Conservation (phyloP, 116 monocot species). For the Trichopus zeylanicus region DNA sequence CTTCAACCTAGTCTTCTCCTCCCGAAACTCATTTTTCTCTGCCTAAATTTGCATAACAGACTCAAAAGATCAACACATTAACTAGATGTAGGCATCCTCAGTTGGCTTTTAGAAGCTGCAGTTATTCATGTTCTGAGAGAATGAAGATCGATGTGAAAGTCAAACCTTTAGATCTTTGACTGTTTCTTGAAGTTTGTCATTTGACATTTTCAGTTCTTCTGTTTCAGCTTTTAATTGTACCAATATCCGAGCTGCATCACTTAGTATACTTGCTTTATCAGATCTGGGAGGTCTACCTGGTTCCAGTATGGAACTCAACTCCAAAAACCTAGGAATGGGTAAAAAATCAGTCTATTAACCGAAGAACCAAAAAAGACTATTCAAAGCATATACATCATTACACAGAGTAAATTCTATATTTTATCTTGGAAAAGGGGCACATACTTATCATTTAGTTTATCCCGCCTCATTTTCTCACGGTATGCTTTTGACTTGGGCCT, state of each 20-base stretch:
- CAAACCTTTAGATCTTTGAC: constrained; percentile 67
- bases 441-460: constrained; percentile 12
- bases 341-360: background rate
- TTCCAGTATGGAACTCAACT: constrained; percentile 46
- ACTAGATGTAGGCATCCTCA: too few relatives aligned
- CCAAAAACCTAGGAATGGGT: constrained; percentile 30
- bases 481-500: constrained; percentile 11
- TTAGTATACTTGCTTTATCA: constrained; percentile 51
- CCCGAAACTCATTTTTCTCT: constrained; percentile 58
- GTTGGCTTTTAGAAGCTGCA: too few relatives aligned
- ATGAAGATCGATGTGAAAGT: background rate
- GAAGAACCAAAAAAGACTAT: background rate
- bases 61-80: background rate
- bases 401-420: background rate
- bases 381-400: background rate
- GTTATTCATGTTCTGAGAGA: too few relatives aligned
- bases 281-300: constrained; percentile 45
- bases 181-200: constrained; percentile 53
- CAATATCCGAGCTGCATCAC: constrained; percentile 49
- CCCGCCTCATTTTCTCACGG: constrained; percentile 7
- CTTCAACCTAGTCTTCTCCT: constrained; percentile 53
- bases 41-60: constrained; percentile 12
- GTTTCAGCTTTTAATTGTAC: constrained; percentile 45
- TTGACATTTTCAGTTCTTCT: constrained; percentile 51
- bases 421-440: background rate